Evolutionary conservation across 129 eudicot genomes (phyloP).

Genomic region (Pseudognaphalium luteoalbum): DNA sequence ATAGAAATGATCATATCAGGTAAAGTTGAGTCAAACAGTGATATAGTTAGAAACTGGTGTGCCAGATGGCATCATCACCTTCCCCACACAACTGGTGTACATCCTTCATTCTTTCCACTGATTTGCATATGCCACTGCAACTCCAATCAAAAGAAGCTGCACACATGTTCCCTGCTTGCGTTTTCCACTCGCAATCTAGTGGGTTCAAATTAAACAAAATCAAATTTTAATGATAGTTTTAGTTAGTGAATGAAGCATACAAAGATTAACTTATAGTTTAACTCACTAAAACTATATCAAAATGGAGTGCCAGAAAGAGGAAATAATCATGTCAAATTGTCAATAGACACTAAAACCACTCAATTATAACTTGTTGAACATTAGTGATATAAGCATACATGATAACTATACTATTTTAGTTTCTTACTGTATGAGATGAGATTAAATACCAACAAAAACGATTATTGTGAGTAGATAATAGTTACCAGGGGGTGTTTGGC

Average conservation of each 20-base stretch:
- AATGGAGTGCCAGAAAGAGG: conserved; percentile 1
- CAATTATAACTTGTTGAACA: background rate
- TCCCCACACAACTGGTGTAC: conserved; percentile 75
- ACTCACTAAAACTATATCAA: background rate
- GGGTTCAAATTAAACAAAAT: conserved; percentile 13
- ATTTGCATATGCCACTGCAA: conserved; percentile 84
- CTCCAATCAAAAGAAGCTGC: conserved; percentile 96
- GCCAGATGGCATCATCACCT: conserved; percentile 74
- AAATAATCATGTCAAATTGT: conserved; percentile 15
- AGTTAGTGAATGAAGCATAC: conserved; percentile 19
- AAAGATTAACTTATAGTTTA: conserved; percentile 1
- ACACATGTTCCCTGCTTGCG: conserved; percentile 73
- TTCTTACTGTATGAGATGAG: background rate
- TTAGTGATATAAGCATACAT: conserved; percentile 4
- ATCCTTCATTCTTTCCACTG: conserved; percentile 68
- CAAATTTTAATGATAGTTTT: conserved; percentile 5
- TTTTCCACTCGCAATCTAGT: conserved; percentile 79
- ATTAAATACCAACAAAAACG: background rate
- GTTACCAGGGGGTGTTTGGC: conserved; percentile 80
- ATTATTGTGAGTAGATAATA: background rate
- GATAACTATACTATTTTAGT: background rate
- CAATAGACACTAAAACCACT: conserved; percentile 26
- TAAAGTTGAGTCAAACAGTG: background rate
- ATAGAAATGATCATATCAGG: conserved; percentile 4
- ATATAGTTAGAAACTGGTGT: conserved; percentile 49